phyloP scores from a whole-genome alignment of 1,139 yeast species.

The Zygoascus hellenicus region DNA sequence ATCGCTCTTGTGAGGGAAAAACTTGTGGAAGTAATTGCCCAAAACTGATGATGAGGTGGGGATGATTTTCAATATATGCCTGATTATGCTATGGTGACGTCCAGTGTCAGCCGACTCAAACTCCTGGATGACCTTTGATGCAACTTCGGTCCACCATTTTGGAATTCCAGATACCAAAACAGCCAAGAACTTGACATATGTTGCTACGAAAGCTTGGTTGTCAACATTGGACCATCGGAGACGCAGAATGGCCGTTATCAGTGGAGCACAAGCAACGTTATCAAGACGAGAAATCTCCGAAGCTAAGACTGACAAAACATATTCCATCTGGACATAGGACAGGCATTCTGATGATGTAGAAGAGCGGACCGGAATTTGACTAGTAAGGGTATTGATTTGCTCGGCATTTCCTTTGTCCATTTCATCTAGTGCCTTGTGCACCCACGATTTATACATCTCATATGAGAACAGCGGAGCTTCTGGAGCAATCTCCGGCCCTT shows the following conservation, averaged over 20 bases:
- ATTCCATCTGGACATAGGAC: slow-evolving; percentile 38
- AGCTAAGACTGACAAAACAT: slow-evolving; percentile 44
- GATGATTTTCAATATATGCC: slow-evolving; percentile 57
- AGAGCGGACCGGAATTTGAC: slow-evolving; percentile 41
- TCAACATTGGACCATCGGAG: slow-evolving; percentile 51
- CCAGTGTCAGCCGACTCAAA: slow-evolving; percentile 42
- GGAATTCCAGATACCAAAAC: slow-evolving; percentile 83
- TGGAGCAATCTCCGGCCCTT: neutral
- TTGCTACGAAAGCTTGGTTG: slow-evolving; percentile 17
- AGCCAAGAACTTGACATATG: slow-evolving; percentile 62
- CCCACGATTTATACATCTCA: slow-evolving; percentile 53
- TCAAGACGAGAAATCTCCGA: slow-evolving; percentile 50
- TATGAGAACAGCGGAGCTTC: neutral
- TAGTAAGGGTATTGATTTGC: slow-evolving; percentile 43
- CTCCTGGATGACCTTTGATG: slow-evolving; percentile 55
- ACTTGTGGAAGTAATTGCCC: slow-evolving; percentile 49
- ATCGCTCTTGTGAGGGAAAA: slow-evolving; percentile 77
- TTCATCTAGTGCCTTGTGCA: slow-evolving; percentile 64
- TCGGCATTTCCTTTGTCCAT: slow-evolving; percentile 41
- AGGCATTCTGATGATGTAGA: slow-evolving; percentile 39
- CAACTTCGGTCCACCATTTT: slow-evolving; percentile 83
- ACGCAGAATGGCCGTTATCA: slow-evolving; percentile 48
- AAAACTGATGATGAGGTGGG: slow-evolving; percentile 76
- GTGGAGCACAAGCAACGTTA: slow-evolving; percentile 38
- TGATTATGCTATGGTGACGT: slow-evolving; percentile 63